Conservation (phyloP, 2,329 filamentous ascomycete genomes). For the Anisogramma anomala region DNA sequence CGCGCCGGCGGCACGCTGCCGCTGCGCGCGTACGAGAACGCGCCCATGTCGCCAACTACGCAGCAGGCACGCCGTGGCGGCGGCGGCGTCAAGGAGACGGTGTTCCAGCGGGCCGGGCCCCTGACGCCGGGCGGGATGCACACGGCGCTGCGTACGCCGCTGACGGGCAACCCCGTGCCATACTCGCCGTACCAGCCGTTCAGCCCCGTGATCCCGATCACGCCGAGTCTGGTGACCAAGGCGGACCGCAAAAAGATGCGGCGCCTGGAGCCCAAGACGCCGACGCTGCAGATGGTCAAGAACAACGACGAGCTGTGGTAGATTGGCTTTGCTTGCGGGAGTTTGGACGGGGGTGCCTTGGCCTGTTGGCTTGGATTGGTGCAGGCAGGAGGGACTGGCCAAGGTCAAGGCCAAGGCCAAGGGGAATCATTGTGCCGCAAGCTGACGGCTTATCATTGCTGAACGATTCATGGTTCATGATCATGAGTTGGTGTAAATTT, state of each 20-base stretch:
- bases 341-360: no score
- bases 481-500: no score
- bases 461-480: no score
- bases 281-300: conserved; percentile 49
- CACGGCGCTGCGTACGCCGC: conserved; percentile 41
- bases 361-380: no score
- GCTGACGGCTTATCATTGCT: no score
- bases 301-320: conserved; percentile 55
- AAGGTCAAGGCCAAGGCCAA: no score
- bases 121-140: conserved; percentile 37
- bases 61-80: conserved; percentile 10
- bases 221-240: conserved; percentile 60
- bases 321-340: no score
- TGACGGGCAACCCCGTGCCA: conserved; percentile 49
- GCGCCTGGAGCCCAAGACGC: conserved; percentile 52
- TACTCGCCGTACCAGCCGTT: conserved; percentile 74
- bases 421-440: no score
- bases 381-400: no score
- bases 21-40: conserved; percentile 50
- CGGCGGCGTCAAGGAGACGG: conserved; percentile 48
- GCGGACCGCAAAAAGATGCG: conserved; percentile 59
- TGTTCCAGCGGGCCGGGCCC: conserved; percentile 46
- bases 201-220: conserved; percentile 63
- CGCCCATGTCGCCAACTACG: conserved; percentile 38
- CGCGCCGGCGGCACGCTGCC: conserved; percentile 47